Percentiles rank a stretch among this genome's conserved stretches.
Conservation (phyloP, 1,284 basidiomycete genomes). For the Hypsizygus ulmarius region DNA sequence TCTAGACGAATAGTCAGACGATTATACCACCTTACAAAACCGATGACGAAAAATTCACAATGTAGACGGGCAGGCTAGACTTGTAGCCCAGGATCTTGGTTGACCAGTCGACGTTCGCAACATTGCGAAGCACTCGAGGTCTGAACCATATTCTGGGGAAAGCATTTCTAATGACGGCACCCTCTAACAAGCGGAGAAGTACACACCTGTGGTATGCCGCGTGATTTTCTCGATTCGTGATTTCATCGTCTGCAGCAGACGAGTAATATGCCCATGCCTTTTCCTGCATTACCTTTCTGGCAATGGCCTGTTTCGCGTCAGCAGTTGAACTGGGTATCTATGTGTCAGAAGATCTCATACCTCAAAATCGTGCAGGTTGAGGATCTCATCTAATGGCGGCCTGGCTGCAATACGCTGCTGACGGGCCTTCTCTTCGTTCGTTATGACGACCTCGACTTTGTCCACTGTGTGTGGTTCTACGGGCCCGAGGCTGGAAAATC, state of each 20-base stretch:
- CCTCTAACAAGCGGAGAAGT: neutral
- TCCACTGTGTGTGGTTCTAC: conserved; percentile 65
- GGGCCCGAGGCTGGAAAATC: conserved; percentile 53
- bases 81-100: conserved; percentile 72
- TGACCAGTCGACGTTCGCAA: conserved; percentile 76
- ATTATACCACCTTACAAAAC: neutral
- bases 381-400: conserved; percentile 71
- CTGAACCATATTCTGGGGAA: conserved; percentile 81
- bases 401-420: conserved; percentile 48
- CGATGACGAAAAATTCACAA: conserved; percentile 27
- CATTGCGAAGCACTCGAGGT: conserved; percentile 84
- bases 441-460: conserved; percentile 51
- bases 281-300: conserved; percentile 64
- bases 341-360: conserved; percentile 33
- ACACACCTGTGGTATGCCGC: conserved; percentile 75
- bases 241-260: conserved; percentile 83
- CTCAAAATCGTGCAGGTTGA: conserved; percentile 92
- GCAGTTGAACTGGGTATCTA: neutral
- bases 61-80: conserved; percentile 78
- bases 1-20: conserved; percentile 34
- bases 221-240: conserved; percentile 84
- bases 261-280: conserved; percentile 89
- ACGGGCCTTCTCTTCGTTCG: conserved; percentile 59
- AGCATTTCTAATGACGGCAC: neutral
- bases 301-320: conserved; percentile 51